Base-by-base conservation (phyloP, 2,329 filamentous ascomycete genomes). In the Monilinia fructicola region DNA sequence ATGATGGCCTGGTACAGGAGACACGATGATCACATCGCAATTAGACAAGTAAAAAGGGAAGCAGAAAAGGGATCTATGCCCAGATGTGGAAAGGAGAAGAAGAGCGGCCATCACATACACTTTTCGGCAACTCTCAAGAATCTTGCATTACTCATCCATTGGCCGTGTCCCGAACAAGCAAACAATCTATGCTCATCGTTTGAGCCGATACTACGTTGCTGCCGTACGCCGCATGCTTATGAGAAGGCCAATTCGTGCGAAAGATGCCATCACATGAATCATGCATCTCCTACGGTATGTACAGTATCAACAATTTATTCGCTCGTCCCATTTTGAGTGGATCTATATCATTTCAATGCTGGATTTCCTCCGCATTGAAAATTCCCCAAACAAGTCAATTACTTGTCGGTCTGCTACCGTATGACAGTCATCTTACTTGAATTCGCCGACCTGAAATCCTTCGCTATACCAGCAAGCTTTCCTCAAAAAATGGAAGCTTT, bases 391-490 rank as follows among this genome's bases (percentile, higher is more conserved):
- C 31, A 35, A 35, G 31, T 35, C 31, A 35, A 7, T 6, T 35
- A 6, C 31, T 35, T 35, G 31, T 7, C 31, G 9, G 31, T 35
- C 9, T 35, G 31, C 31, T 35, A 35, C 31, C 48, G 31, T 16
- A 59, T 28, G 16, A 18, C 14, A 6, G 7, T 48, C 14, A 48
- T 18, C 46, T 48, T 60, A 4, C 35, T 9, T 23, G 44, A 48
- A 21, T 60, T 60, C 59, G 59, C 59, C 48, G 48, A 62, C 48
- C 59, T 62, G 40, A 11, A 61, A 59, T 48, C 55, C n/a, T 40
- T 31, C 40, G 52, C 52, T 54, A 35, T 54, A 14, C 3, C 52
- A 54, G 26, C 18, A 54, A 35, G 18, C 9, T 3, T 9, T 48
- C n/a, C 21, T 48, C 9, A 23, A 21, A 11, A 23, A n/a, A 3